Conservation (phyloP, 371 early-diverging fungal species). For the Coemansia sp. region DNA sequence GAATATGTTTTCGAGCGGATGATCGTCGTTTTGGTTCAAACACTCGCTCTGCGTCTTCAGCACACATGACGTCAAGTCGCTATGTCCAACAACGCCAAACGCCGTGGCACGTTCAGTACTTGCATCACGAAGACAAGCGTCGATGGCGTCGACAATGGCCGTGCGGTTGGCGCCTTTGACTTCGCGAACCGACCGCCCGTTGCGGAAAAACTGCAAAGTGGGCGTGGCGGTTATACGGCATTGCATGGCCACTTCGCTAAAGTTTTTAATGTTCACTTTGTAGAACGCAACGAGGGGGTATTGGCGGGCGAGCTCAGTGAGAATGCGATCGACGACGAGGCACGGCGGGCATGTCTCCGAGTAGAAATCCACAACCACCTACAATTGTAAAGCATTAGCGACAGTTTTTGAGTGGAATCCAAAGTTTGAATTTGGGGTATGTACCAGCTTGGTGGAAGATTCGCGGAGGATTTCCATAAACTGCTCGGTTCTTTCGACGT, state of each 20-base stretch:
- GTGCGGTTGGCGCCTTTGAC: slow-evolving; percentile 71
- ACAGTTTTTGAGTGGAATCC: not conserved
- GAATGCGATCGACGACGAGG: slow-evolving; percentile 77
- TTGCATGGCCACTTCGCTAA: slow-evolving; percentile 65
- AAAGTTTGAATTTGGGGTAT: not conserved
- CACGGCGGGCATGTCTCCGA: slow-evolving; percentile 86
- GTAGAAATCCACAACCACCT: slow-evolving; percentile 68
- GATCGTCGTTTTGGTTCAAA: slow-evolving; percentile 78
- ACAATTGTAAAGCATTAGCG: not conserved
- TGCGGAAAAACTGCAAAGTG: slow-evolving; percentile 80
- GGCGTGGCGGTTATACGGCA: slow-evolving; percentile 87
- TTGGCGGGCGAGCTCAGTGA: slow-evolving; percentile 57
- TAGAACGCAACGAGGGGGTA: slow-evolving; percentile 67
- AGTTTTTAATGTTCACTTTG: slow-evolving; percentile 81
- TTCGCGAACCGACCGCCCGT: slow-evolving; percentile 70
- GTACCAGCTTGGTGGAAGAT: slow-evolving; percentile 38
- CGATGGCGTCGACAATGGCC: slow-evolving; percentile 51
- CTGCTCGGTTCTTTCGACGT: slow-evolving; percentile 40
- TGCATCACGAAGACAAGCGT: slow-evolving; percentile 60
- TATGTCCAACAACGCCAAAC: slow-evolving; percentile 60
- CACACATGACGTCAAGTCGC: slow-evolving; percentile 51
- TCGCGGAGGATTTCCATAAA: slow-evolving; percentile 39
- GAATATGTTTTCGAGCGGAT: slow-evolving; percentile 75
- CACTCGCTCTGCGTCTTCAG: slow-evolving; percentile 80
- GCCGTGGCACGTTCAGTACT: slow-evolving; percentile 56